Base-by-base conservation (phyloP, 1,284 basidiomycete species). In the Porodaedalea pini region DNA sequence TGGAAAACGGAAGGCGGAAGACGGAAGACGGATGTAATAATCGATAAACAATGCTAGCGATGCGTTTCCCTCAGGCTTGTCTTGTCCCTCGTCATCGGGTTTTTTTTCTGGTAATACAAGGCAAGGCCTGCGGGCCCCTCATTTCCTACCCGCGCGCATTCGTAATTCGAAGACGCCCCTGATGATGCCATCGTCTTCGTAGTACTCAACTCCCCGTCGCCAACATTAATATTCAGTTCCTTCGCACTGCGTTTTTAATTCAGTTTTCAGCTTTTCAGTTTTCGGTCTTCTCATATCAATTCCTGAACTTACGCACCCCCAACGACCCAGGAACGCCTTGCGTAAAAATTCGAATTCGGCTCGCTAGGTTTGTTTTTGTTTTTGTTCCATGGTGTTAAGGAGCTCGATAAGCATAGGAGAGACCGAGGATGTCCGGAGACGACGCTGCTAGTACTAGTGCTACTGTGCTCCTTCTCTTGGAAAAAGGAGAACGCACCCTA, bases 131-230 rank as follows among this genome's bases (percentile, higher is more conserved):
- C 15, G 17, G 2, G 10, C 25, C 25, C 45, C 25, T 21, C 3
- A 29, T 47, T 47, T 47, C 45, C 31, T n/a, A n/a, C n/a, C n/a
- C n/a, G n/a, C n/a, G n/a, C n/a, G n/a, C 45, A 29, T 17, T 47
- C 29, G 45, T 29, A 47, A 31, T 15, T 47, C 45, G 15, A 31
- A 47, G 25, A 21, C 21, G 25, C 25, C 44, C 44, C 44, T 25
- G 40, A 41, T 41, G 40, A 41, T 27, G 11, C 44, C 23, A 11
- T 17, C 13, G 13, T 29, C 13, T 31, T 47, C 45, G 2, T n/a
- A n/a, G n/a, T 21, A 27, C 23, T 3, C 8, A 11, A 48, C 45
- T 13, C 49, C n/a, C 19, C 49, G 21, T 51, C 49, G 34, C 49
- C 34, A 36, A 51, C 37, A 3, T 36, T 37, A n/a, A n/a, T n/a